These are phyloP conservation scores for Setaria viridis DNA, from an alignment of 202 grass and related monocot genomes.

Conservation along the genomic window DNA sequence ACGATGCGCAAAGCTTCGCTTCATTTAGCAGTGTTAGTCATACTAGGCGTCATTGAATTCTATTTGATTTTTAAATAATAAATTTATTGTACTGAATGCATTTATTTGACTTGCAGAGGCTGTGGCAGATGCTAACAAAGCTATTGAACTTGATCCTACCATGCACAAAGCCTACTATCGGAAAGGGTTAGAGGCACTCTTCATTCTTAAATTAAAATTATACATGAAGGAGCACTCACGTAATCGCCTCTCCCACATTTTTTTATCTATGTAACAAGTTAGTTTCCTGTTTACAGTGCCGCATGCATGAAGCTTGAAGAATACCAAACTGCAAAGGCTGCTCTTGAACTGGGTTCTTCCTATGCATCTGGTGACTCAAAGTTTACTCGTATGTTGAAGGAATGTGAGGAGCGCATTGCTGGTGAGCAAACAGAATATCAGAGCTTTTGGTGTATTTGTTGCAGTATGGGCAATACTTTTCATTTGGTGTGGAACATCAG, in stretches of 20 bases:
- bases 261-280: constrained; percentile 20
- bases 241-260: constrained; percentile 1
- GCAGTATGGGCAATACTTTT: not conserved
- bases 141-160: constrained; percentile 80
- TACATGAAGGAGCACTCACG: not conserved
- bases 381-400: constrained; percentile 83
- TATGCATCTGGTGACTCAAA: constrained; percentile 75
- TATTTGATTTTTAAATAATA: constrained; percentile 14
- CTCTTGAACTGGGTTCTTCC: constrained; percentile 74
- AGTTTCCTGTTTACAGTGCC: constrained; percentile 51
- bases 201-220: constrained; percentile 30
- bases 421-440: constrained; percentile 49
- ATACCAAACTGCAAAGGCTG: constrained; percentile 94
- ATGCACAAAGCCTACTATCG: constrained; percentile 91
- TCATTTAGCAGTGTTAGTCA: not conserved
- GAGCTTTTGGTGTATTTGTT: not conserved
- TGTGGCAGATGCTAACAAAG: constrained; percentile 92
- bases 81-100: not conserved
- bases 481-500: not conserved
- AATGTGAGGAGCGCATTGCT: constrained; percentile 86
- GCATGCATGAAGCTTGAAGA: constrained; percentile 94
- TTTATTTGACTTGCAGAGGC: constrained; percentile 69
- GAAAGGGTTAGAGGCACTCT: constrained; percentile 70
- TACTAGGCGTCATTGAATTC: not conserved
- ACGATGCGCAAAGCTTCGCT: not conserved